Evolutionary conservation across 208 protist species (phyloP), one percentile per base, ranked within the genome.

Genomic region (Wallacemonas collosoma): DNA sequence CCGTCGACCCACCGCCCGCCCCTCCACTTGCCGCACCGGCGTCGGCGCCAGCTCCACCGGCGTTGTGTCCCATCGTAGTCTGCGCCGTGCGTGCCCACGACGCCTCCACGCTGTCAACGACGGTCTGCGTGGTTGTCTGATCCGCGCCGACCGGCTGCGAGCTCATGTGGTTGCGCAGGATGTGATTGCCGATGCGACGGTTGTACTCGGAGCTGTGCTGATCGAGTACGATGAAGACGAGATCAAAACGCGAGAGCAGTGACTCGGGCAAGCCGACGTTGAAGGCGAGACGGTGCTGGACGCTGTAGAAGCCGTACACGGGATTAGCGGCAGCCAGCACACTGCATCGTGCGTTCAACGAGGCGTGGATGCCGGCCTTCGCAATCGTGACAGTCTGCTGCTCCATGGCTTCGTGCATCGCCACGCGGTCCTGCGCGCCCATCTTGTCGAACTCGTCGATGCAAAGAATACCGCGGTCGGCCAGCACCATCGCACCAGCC

Each of bases 391-490:
- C 98, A 0, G 98, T 99, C 82, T 99, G 99, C 85, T 99, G 99
- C 85, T 99, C 99, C 98, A 99, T 99, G 26, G 99, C 99, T 87
- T 99, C 97, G 83, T 98, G 97, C 90, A 98, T 98, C 3, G 97
- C 95, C n/a, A 97, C 93, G 39, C 93, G 86, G 83, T 99, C 99
- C 38, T 93, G 82, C 47, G 97, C 85, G 50, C 77, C 87, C 99
- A 99, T 99, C 86, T 99, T 99, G 80, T 99, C 99, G 82, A 99
- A 99, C 84, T 99, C 99, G 84, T 99, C 99, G 64, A 99, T 99
- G 83, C 98, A 99, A 17, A 99, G 89, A 53, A 99, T 93, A 41
- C 99, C 98, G 41, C 98, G 81, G 80, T 99, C 99, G 0, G 98
- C 99, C 6, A 99, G 88, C 2, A 99, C 99, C 98, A 99, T 99